phyloP scores from a whole-genome alignment of 305 asterid species.

The Fraxinus platypoda region DNA sequence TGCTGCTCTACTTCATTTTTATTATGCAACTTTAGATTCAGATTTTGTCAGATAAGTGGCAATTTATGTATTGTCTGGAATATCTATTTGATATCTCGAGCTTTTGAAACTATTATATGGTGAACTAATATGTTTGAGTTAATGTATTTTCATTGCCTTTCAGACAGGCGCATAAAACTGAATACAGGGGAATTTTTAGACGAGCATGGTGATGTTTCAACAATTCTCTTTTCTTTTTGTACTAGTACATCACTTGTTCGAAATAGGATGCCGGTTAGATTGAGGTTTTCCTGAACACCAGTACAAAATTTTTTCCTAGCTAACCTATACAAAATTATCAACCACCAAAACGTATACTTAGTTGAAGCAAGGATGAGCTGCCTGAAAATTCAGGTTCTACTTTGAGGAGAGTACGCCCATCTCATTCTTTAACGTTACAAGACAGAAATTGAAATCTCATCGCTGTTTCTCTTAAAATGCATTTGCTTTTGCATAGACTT shows the following conservation, averaged over 20 bases:
- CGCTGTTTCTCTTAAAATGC: constrained; percentile 58
- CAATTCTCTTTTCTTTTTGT: neutral
- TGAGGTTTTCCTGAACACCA: neutral
- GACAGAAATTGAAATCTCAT: constrained; percentile 29
- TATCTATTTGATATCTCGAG: neutral
- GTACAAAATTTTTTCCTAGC: neutral
- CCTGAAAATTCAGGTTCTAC: neutral
- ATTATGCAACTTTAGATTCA: constrained; percentile 1
- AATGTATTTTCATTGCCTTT: neutral
- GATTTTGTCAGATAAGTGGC: neutral
- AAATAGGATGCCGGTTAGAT: neutral
- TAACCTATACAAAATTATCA: neutral
- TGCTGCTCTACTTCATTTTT: neutral
- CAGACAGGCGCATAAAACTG: neutral
- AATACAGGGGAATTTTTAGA: no score
- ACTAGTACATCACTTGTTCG: neutral
- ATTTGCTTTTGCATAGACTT: constrained; percentile 84
- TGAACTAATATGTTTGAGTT: neutral
- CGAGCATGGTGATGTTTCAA: neutral
- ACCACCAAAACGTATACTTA: neutral
- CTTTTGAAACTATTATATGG: neutral
- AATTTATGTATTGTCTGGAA: neutral
- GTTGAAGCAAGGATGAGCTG: neutral
- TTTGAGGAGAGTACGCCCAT: neutral
- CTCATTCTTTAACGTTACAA: neutral